phyloP scores from a whole-genome alignment of 441 rosid species.

The Arabidopsis lyrata region DNA sequence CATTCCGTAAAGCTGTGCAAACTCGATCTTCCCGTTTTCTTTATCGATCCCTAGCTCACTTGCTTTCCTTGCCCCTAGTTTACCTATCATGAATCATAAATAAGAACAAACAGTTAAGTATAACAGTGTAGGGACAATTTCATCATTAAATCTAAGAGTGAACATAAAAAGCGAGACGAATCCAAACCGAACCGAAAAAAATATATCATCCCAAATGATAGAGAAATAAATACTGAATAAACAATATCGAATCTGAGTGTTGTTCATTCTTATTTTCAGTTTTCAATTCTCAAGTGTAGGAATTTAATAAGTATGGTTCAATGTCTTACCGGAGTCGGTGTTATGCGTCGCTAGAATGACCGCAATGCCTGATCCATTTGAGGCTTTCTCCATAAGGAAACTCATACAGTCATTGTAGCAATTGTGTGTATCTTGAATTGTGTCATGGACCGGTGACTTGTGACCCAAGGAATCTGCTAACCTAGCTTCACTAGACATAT shows the following conservation, averaged over 20 bases:
- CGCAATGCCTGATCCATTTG: conserved; percentile 50
- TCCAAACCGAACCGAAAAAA: not conserved
- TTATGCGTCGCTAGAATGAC: conserved; percentile 86
- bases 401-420: conserved; percentile 78
- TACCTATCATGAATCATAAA: conserved; percentile 47
- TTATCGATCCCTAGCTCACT: conserved; percentile 63
- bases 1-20: conserved; percentile 94
- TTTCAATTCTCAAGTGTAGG: not conserved
- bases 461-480: conserved; percentile 71
- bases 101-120: not conserved
- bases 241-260: not conserved
- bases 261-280: not conserved
- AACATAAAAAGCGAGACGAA: not conserved
- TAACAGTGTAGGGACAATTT: not conserved
- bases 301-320: not conserved
- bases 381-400: conserved; percentile 65
- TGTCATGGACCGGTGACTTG: conserved; percentile 77
- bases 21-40: conserved; percentile 60
- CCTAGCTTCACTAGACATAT: conserved; percentile 70
- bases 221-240: not conserved
- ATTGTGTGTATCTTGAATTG: conserved; percentile 67
- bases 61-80: conserved; percentile 67
- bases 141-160: not conserved
- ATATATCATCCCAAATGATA: not conserved
- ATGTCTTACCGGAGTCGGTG: conserved; percentile 63